A percentile compares a stretch with the other conserved stretches of the same genome.
Conservation (phyloP, 352 stramenopile species). For the Pythium rhizo-oryzae region DNA sequence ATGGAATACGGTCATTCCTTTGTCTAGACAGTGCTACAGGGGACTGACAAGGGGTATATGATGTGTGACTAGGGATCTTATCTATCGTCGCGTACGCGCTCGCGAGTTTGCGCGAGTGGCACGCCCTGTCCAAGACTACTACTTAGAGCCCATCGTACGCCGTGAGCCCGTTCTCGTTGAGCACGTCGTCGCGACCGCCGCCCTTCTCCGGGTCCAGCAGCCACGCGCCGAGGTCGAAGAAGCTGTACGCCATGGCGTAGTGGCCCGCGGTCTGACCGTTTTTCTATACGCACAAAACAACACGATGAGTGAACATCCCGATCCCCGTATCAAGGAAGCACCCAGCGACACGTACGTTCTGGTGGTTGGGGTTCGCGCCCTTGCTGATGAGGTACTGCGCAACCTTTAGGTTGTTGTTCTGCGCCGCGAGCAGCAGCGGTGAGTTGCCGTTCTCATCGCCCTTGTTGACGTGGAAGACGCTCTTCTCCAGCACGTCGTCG, state of each 20-base stretch:
- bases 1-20: too few relatives aligned
- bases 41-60: too few relatives aligned
- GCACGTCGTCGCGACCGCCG: slow-evolving; percentile 78
- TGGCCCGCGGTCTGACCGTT: slow-evolving; percentile 92
- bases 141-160: slow-evolving; percentile 88
- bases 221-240: slow-evolving; percentile 92
- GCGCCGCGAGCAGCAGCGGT: slow-evolving; percentile 79
- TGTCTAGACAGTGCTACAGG: too few relatives aligned
- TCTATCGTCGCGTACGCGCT: slow-evolving; percentile 3
- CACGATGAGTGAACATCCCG: background rate
- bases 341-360: slow-evolving; percentile 60
- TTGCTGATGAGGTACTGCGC: slow-evolving; percentile 91
- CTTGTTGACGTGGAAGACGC: slow-evolving; percentile 89
- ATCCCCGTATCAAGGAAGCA: background rate
- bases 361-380: slow-evolving; percentile 91
- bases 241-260: slow-evolving; percentile 93
- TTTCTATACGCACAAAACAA: slow-evolving; percentile 39
- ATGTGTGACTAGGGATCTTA: background rate
- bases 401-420: slow-evolving; percentile 91
- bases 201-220: slow-evolving; percentile 88
- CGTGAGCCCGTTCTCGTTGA: slow-evolving; percentile 92
- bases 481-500: slow-evolving; percentile 88
- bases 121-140: background rate
- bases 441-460: slow-evolving; percentile 92
- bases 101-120: slow-evolving; percentile 1